Percentiles rank a stretch among this genome's conserved stretches.
These are phyloP conservation scores for Trichoderma parareesei DNA, from an alignment of 495 filamentous ascomycete genomes.

Conservation along the genomic window DNA sequence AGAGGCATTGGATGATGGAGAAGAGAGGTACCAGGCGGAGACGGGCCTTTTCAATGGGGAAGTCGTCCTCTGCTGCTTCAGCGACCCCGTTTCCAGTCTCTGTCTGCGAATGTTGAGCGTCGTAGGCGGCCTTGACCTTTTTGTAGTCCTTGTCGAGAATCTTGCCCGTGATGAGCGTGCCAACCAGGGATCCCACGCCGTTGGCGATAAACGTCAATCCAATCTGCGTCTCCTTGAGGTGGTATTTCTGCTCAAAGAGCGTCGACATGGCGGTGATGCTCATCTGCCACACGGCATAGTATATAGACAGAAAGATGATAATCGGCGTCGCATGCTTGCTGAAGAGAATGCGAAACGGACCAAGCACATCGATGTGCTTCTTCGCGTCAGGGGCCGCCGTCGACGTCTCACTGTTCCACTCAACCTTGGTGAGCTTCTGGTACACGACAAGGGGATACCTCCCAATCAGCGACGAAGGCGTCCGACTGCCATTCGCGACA, in stretches of 20 bases:
- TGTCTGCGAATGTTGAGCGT: slow-evolving; percentile 7
- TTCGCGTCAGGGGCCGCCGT: slow-evolving; percentile 17
- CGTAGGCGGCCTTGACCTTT: slow-evolving; percentile 27
- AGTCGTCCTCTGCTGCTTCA: slow-evolving; percentile 13
- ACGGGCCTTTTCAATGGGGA: slow-evolving; percentile 34
- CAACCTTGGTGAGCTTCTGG: slow-evolving; percentile 15
- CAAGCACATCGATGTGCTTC: slow-evolving; percentile 30
- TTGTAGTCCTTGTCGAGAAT: slow-evolving; percentile 36
- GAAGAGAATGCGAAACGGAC: slow-evolving; percentile 39
- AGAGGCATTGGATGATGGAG: slow-evolving; percentile 23
- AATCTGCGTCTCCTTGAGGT: slow-evolving; percentile 36
- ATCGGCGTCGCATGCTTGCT: slow-evolving; percentile 36
- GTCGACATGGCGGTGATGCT: slow-evolving; percentile 46
- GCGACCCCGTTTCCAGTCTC: neutral
- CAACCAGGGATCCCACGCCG: slow-evolving; percentile 42
- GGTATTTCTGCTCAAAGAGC: slow-evolving; percentile 37
- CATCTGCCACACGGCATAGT: slow-evolving; percentile 52
- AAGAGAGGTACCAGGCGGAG: slow-evolving; percentile 27
- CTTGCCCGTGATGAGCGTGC: slow-evolving; percentile 39
- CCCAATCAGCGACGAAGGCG: slow-evolving; percentile 22
- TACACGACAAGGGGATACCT: slow-evolving; percentile 30
- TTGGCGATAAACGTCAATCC: slow-evolving; percentile 46
- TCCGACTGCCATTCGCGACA: slow-evolving; percentile 42
- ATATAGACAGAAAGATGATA: slow-evolving; percentile 42
- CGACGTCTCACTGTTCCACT: neutral